phyloP scores from a whole-genome alignment of 345 rosid genomes.

The Erucastrum elatum region DNA sequence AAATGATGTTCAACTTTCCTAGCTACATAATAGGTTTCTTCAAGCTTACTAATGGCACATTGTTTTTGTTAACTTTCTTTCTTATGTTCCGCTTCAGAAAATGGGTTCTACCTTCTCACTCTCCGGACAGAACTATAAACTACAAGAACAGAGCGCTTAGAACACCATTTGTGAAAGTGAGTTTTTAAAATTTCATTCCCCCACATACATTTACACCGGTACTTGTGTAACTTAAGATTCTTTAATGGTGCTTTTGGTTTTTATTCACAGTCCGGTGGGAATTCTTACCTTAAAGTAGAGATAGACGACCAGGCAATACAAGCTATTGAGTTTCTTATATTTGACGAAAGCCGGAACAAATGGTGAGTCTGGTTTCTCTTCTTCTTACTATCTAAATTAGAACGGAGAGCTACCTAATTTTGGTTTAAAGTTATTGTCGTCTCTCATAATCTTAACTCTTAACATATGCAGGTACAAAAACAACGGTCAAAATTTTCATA shows the following conservation, averaged over 20 bases:
- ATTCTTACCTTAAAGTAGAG: constrained; percentile 67
- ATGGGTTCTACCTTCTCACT: constrained; percentile 83
- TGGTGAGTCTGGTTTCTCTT: constrained; percentile 55
- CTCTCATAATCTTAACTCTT: constrained; percentile 24
- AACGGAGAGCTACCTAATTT: constrained; percentile 11
- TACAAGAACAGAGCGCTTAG: constrained; percentile 92
- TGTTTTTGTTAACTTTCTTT: background rate
- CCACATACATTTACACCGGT: background rate
- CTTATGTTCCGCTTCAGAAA: constrained; percentile 49
- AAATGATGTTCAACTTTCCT: constrained; percentile 6
- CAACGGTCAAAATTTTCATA: constrained; percentile 78
- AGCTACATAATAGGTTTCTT: background rate
- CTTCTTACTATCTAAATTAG: constrained; percentile 15
- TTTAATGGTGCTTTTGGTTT: constrained; percentile 19
- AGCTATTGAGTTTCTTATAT: constrained; percentile 87
- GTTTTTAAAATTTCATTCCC: constrained; percentile 26
- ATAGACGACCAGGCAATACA: constrained; percentile 75
- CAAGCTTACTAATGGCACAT: background rate
- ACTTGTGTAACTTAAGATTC: constrained; percentile 21
- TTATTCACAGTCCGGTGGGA: constrained; percentile 59
- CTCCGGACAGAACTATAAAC: constrained; percentile 75
- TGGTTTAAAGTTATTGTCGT: background rate
- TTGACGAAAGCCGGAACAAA: constrained; percentile 76
- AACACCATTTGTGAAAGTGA: constrained; percentile 80
- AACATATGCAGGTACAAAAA: constrained; percentile 72